These are phyloP conservation scores for Medicago truncatula DNA, from an alignment of 306 rosid species.

Conservation along the genomic window DNA sequence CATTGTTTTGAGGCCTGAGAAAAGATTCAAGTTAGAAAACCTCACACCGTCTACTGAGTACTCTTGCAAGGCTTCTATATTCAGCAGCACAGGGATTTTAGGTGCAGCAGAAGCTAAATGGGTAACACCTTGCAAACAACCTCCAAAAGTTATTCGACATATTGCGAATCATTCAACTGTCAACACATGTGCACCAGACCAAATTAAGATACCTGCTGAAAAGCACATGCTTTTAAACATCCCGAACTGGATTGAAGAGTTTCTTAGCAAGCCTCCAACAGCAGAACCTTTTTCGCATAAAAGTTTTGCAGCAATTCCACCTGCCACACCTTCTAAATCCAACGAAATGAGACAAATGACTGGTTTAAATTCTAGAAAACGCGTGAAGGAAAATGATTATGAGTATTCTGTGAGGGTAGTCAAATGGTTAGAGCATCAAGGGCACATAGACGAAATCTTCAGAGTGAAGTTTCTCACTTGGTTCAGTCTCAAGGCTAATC, in stretches of 20 bases:
- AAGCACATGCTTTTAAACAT: constrained; percentile 41
- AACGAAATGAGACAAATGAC: constrained; percentile 49
- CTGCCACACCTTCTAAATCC: constrained; percentile 70
- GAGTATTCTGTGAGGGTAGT: constrained; percentile 83
- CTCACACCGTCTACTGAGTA: constrained; percentile 82
- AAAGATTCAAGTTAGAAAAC: constrained; percentile 65
- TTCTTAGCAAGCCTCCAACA: constrained; percentile 51
- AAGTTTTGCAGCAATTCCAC: constrained; percentile 54
- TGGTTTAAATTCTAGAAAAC: constrained; percentile 52
- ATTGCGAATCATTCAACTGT: constrained; percentile 28
- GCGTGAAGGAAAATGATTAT: constrained; percentile 62
- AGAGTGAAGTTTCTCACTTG: constrained; percentile 89
- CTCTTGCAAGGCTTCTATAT: constrained; percentile 83
- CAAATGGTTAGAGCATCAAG: constrained; percentile 73
- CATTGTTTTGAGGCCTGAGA: constrained; percentile 78
- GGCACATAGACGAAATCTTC: constrained; percentile 70
- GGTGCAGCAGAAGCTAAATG: constrained; percentile 87
- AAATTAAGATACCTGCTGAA: constrained; percentile 33
- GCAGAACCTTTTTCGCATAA: constrained; percentile 41
- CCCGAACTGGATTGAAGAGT: constrained; percentile 52
- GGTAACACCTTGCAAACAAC: constrained; percentile 58
- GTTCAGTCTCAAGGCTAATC: constrained; percentile 91
- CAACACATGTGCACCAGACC: constrained; percentile 42
- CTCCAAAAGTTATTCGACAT: constrained; percentile 7
- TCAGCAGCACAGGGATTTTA: constrained; percentile 69